phyloP scores from a whole-genome alignment of 352 stramenopile species.

The Aphanomyces astaci region DNA sequence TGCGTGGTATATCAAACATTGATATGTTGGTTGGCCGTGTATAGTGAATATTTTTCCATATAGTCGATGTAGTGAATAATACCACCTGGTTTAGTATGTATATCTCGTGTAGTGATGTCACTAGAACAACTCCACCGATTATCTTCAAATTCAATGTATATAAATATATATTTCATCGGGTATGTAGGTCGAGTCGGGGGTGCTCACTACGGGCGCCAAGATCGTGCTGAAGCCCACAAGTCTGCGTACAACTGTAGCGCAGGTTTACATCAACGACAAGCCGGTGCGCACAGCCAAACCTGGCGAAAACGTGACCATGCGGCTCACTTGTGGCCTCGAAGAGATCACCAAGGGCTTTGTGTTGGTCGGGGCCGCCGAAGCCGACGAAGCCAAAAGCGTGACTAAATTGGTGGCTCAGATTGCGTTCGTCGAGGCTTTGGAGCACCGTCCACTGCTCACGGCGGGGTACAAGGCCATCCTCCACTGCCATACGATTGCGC shows the following conservation, averaged over 20 bases:
- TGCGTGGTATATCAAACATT: no score
- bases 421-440: conserved; percentile 93
- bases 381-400: conserved; percentile 41
- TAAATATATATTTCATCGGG: background rate
- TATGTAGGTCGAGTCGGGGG: conserved; percentile 89
- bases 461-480: conserved; percentile 97
- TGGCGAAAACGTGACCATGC: conserved; percentile 97
- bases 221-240: conserved; percentile 94
- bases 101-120: no score
- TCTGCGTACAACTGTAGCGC: conserved; percentile 46
- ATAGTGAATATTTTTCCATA: no score
- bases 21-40: no score
- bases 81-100: no score
- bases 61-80: no score
- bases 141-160: no score
- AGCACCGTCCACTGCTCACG: conserved; percentile 95
- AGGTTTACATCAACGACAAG: conserved; percentile 90
- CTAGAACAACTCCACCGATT: no score
- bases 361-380: conserved; percentile 52
- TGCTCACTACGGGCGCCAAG: conserved; percentile 88
- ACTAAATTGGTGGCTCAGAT: conserved; percentile 89
- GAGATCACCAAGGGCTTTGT: conserved; percentile 91
- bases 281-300: conserved; percentile 91
- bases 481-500: conserved; percentile 95
- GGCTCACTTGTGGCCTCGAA: conserved; percentile 83